Base-by-base conservation (phyloP, 139 green algal species). In the Chlamydomonas eustigma region DNA sequence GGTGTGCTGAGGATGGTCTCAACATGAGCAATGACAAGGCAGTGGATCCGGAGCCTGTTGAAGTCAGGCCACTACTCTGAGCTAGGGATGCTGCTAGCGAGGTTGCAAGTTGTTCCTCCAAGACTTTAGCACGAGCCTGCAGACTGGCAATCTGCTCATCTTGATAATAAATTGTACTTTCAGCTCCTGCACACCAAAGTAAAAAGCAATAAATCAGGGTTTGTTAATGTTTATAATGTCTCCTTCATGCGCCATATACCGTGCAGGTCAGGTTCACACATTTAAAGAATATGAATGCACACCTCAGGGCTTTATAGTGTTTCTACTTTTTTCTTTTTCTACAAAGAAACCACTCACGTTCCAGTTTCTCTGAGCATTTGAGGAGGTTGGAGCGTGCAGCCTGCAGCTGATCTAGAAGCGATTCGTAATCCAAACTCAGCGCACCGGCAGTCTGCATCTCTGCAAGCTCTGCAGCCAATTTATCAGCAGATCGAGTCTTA, bases 81-180 rank as follows among this genome's bases (percentile, higher is more conserved):
- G 52, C 52, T 33, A 28, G n/a, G 34, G 52, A 22, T 25, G 52
- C 52, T 28, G 52, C 34, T 22, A 8, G 52, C n/a, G n/a, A 25
- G 25, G 52, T 28, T 4, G 8, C 52, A 25, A 68, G 12, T 28
- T 68, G 25, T 6, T 80, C 75, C 75, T 76, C 36, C 33, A 67
- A 18, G 1, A n/a, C 25, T 0, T 63, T 64, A 24, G 37, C 12
- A 12, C 76, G 50, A 2, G 68, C 35, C 50, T 76, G 76, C 76
- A 81, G 76, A 68, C 50, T 35, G 1, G 76, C 76, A 35, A 81
- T 81, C 0, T 38, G 76, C 68, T 81, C 76, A 25, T 81, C 76
- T 69, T 81, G 76, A 4, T 39, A 44, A 2, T 39, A 65, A 51
- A 81, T 81, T 68, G 76, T 81, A 1, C 35, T 37, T 37, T 81